Percentiles rank a stretch among this genome's conserved stretches.
Conservation (phyloP, 2,329 filamentous ascomycete species). For the Aspergillus novoparasiticus region DNA sequence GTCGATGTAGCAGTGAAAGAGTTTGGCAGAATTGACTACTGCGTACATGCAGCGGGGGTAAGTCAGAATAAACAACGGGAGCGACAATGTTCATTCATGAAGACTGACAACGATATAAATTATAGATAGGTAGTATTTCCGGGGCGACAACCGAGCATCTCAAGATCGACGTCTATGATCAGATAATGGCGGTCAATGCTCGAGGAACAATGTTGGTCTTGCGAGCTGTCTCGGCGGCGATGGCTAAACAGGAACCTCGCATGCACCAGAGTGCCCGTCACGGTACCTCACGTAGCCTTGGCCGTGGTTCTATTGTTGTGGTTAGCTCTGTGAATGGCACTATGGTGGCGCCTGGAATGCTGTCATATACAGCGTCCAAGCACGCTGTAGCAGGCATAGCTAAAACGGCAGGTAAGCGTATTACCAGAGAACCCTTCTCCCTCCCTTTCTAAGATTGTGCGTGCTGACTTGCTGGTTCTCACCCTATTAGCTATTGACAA, state of each 20-base stretch:
- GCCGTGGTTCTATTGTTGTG: slow-evolving; percentile 42
- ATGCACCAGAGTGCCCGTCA: not conserved
- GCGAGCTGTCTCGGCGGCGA: slow-evolving; percentile 1
- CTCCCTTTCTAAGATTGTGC: too few species aligned
- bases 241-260: slow-evolving; percentile 7
- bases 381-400: slow-evolving; percentile 61
- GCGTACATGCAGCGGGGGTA: slow-evolving; percentile 58
- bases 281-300: not conserved
- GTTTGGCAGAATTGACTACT: slow-evolving; percentile 56
- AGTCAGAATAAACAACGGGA: not conserved
- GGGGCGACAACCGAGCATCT: slow-evolving; percentile 52
- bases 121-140: slow-evolving; percentile 12
- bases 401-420: slow-evolving; percentile 44
- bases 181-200: slow-evolving; percentile 24
- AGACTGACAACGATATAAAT: not conserved
- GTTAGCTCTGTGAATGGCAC: not conserved
- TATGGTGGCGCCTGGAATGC: slow-evolving; percentile 27
- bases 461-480: too few species aligned
- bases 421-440: not conserved
- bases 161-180: slow-evolving; percentile 59
- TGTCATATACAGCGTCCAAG: slow-evolving; percentile 59
- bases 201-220: slow-evolving; percentile 8
- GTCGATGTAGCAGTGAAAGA: slow-evolving; percentile 12
- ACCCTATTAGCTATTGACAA: slow-evolving; percentile 50
- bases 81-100: too few species aligned